Evolutionary conservation across 1,139 yeast genomes (phyloP), one percentile per base, ranked within the genome.

Genomic region (Pichia sp.): DNA sequence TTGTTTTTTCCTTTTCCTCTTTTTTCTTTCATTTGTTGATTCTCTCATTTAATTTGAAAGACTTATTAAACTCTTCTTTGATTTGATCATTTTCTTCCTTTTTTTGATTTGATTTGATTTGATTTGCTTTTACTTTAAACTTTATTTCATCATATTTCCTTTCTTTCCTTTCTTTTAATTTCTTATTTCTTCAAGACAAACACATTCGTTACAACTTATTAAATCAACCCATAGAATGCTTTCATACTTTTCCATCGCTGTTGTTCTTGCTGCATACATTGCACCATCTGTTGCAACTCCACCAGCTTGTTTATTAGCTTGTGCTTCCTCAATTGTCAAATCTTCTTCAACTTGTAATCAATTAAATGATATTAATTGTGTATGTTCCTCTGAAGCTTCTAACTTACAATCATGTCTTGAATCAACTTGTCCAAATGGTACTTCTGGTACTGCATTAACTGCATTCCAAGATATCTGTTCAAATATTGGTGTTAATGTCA

Each of bases 291-390:
- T 75, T 41, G 94, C 94, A 48, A 71, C 92, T 47, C 92, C 96
- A 44, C 94, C 94, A 52, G 95, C 96, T 36, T 87, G 96, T 71
- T 70, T 87, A 55, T 73, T 87, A 63, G 95, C 95, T 40, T 87
- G 96, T 76, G 92, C 85, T 49, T 74, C 85, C 46, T 74, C 78
- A 59, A 89, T 83, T 44, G 71, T 77, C 56, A 76, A 74, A 62
- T 56, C 63, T n/a, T 70, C 76, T 39, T 66, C 78, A 42, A 58
- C 69, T 40, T 82, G 90, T 65, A 56, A 68, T 48, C 70, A 80
- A 47, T 68, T 86, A 63, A 75, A 74, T 61, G 79, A 81, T 61
- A 69, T 84, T 53, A 57, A 65, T 42, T 86, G 95, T 71, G 68
- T 84, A 56, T 82, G 92, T 66, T 66, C 73, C 37, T 67, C 67